A percentile compares a stretch with the other conserved stretches of the same genome.
Evolutionary conservation across 2,329 filamentous ascomycete genomes (phyloP).

Genomic region (Sclerotinia glacialis): DNA sequence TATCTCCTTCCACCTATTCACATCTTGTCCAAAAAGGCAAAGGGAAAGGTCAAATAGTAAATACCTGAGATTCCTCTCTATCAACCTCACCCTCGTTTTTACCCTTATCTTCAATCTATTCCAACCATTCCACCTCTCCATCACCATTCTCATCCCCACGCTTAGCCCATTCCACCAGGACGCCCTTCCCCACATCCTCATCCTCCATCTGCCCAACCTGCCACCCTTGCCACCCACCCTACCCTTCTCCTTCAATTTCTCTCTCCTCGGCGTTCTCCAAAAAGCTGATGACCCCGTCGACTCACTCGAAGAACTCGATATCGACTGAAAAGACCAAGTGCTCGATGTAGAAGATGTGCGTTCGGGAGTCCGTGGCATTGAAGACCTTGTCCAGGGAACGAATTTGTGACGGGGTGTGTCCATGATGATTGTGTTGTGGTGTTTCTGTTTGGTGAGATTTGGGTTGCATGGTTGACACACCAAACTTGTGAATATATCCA

Average conservation of each 20-base stretch:
- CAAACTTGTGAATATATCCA: neutral
- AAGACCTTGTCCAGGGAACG: neutral
- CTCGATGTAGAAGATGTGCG: neutral
- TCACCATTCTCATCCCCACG: neutral
- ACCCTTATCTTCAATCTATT: neutral
- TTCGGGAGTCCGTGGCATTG: neutral
- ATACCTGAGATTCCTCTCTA: conserved; percentile 4
- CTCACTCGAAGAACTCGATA: neutral
- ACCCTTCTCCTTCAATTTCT: neutral
- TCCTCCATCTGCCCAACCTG: neutral
- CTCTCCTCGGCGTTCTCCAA: conserved; percentile 3
- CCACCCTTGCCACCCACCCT: neutral
- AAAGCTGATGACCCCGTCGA: neutral
- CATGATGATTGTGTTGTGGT: neutral
- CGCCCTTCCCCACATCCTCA: neutral
- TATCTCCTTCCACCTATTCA: accelerated
- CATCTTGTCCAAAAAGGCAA: neutral
- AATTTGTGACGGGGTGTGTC: neutral
- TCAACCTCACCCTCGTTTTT: neutral
- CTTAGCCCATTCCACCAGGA: too few relatives aligned
- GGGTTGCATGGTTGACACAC: neutral
- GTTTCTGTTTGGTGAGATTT: too few relatives aligned
- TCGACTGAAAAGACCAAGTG: neutral
- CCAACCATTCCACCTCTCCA: neutral
- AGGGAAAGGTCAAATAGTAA: neutral